A percentile compares a stretch with the other conserved stretches of the same genome.
Evolutionary conservation across 2,329 filamentous ascomycete genomes (phyloP).

Genomic region (Bipolaris gigantea): DNA sequence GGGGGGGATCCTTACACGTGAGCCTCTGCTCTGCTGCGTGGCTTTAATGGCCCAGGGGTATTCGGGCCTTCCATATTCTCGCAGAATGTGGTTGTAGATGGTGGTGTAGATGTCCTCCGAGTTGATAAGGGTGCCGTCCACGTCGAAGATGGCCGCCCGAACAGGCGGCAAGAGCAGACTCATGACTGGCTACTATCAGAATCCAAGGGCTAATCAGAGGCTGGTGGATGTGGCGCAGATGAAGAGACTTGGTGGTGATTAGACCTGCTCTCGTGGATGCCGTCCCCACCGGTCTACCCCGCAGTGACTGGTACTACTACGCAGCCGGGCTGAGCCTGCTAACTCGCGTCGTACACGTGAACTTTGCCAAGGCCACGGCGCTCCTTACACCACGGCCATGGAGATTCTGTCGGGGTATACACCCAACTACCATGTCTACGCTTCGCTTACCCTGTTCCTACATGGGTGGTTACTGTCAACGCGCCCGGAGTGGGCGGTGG

Average conservation of each 20-base stretch:
- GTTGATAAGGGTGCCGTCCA: slow-evolving; percentile 42
- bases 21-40: slow-evolving; percentile 26
- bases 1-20: slow-evolving; percentile 4
- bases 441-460: too few species aligned
- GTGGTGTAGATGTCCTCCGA: slow-evolving; percentile 35
- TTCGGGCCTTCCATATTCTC: slow-evolving; percentile 19
- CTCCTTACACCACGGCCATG: not conserved
- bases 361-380: not conserved
- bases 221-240: not conserved
- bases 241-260: not conserved
- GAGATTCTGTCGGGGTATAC: not conserved
- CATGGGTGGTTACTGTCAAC: not conserved
- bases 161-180: slow-evolving; percentile 19
- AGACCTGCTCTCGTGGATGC: not conserved
- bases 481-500: not conserved
- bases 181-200: not conserved
- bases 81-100: slow-evolving; percentile 28
- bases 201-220: not conserved
- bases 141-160: slow-evolving; percentile 43
- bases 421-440: too few species aligned
- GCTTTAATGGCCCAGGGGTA: slow-evolving; percentile 29
- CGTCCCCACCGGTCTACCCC: not conserved
- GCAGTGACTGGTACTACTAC: too few species aligned
- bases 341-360: not conserved
- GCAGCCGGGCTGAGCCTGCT: not conserved